Base-by-base conservation (phyloP, 2,329 filamentous ascomycete genomes). In the Aspergillus caelatus region DNA sequence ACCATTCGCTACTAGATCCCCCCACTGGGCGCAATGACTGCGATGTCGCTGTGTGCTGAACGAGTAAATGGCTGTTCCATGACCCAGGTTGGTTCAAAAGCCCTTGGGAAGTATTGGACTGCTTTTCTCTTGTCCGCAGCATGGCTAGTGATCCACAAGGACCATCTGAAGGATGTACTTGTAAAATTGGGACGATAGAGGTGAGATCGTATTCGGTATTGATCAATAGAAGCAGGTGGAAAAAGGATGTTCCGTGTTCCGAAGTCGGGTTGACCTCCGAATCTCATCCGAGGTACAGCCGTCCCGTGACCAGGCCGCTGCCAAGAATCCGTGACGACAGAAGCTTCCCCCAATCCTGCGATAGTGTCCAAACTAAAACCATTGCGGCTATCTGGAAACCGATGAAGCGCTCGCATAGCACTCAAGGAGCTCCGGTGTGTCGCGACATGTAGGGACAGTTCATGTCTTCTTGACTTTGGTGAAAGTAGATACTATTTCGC, bases 401-500 rank as follows among this genome's bases (percentile, higher is more conserved):
- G 28, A 52, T 52, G 16, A 34, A 52, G 28, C 16, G 10, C 48
- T 23, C 16, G 8, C 26, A 26, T 50, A 28, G 46, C 16, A 50
- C 26, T 10, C 14, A 50, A 30, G 46, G 26, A 8, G 16, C 26
- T 7, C 2, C 14, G 26, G 5, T 10, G 14, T 10, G 21, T 54
- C 34, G 16, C 32, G 34, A 39, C 32, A 39, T 59, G 34, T 36
- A 32, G 23, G 23, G 34, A 53, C 3, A 10, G 45, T 52, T 19
- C 11, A 65, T 62, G 58, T 57, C 50, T 32, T 32, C 34, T 55
- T 43, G 16, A 8, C 19, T 14, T 32, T 32, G 19, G 12, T 57
- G 21, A 11, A 39, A 28, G 26, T n/a, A 55, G 28, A 58, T 23
- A 32, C 26, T 50, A 52, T 58, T 34, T 46, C 54, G 26, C 58